phyloP scores from a whole-genome alignment of 495 filamentous ascomycete species.

The Daldinia childiae region DNA sequence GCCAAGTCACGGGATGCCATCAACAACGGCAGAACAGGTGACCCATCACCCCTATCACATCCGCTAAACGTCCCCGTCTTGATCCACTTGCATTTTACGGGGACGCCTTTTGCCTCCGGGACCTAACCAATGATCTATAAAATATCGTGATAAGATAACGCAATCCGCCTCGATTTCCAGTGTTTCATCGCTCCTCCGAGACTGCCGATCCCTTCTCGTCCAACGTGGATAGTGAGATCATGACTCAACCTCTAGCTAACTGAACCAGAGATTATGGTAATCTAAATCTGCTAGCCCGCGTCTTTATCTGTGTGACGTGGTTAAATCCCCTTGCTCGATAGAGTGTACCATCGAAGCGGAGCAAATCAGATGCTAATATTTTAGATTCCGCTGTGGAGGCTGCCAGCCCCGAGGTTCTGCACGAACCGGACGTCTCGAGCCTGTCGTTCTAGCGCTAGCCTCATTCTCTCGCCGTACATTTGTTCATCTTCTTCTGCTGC shows the following conservation, averaged over 20 bases:
- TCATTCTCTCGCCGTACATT: constrained; percentile 74
- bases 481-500: constrained; percentile 55
- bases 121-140: constrained; percentile 33
- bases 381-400: constrained; percentile 36
- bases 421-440: constrained; percentile 85
- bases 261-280: constrained; percentile 11
- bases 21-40: background rate
- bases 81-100: constrained; percentile 16
- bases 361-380: constrained; percentile 19
- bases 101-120: constrained; percentile 27
- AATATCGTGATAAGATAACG: constrained; percentile 39
- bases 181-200: constrained; percentile 32
- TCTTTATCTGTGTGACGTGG: constrained; percentile 33
- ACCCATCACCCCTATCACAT: constrained; percentile 14
- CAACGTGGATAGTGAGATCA: constrained; percentile 32
- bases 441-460: constrained; percentile 77
- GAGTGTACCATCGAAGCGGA: constrained; percentile 12
- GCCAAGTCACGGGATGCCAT: constrained; percentile 4
- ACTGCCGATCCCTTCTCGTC: constrained; percentile 36
- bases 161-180: constrained; percentile 36
- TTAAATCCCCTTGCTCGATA: constrained; percentile 20
- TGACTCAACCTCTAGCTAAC: constrained; percentile 12
- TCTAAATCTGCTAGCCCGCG: constrained; percentile 23
- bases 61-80: constrained; percentile 13
- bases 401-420: constrained; percentile 66